Percentiles rank a stretch among this genome's conserved stretches.
Conservation (phyloP, 495 filamentous ascomycete genomes). For the Hypoxylon fragiforme region DNA sequence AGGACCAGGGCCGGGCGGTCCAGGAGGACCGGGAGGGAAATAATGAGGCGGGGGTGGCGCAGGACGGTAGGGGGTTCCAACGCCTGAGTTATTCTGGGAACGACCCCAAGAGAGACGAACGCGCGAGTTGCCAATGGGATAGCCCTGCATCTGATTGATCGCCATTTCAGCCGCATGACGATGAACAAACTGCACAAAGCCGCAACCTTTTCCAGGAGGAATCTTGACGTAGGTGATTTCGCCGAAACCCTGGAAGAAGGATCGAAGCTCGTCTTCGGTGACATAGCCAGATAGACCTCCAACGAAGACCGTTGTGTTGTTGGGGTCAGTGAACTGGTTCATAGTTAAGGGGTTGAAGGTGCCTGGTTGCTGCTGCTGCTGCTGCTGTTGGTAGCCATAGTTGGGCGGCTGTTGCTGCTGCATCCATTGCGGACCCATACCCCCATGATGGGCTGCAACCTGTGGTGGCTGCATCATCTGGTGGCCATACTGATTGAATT, state of each 20-base stretch:
- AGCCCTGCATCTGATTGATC: constrained; percentile 99
- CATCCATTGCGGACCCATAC: constrained; percentile 45
- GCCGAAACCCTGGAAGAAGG: constrained; percentile 99
- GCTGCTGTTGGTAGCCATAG: constrained; percentile 59
- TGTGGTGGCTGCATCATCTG: constrained; percentile 45
- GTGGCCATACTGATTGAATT: constrained; percentile 48
- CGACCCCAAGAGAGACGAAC: constrained; percentile 97
- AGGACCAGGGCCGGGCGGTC: constrained; percentile 34
- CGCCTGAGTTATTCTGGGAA: constrained; percentile 98
- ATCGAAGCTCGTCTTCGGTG: constrained; percentile 97
- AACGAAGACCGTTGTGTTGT: constrained; percentile 99
- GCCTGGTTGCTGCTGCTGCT: constrained; percentile 47
- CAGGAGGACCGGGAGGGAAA: constrained; percentile 74
- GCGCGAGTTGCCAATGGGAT: constrained; percentile 98
- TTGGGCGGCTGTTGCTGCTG: constrained; percentile 44
- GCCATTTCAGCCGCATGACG: constrained; percentile 99
- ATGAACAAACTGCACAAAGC: constrained; percentile 99
- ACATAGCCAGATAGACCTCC: constrained; percentile 97
- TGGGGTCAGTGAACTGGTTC: constrained; percentile 99
- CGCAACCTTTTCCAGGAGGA: constrained; percentile 97
- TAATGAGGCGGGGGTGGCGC: constrained; percentile 90
- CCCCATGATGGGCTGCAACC: constrained; percentile 40
- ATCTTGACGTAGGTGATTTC: constrained; percentile 99
- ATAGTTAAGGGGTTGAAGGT: constrained; percentile 65
- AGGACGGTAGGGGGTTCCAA: constrained; percentile 95